These are phyloP conservation scores for Akanthomyces muscarius DNA, from an alignment of 2,329 filamentous ascomycete genomes.

Conservation along the genomic window DNA sequence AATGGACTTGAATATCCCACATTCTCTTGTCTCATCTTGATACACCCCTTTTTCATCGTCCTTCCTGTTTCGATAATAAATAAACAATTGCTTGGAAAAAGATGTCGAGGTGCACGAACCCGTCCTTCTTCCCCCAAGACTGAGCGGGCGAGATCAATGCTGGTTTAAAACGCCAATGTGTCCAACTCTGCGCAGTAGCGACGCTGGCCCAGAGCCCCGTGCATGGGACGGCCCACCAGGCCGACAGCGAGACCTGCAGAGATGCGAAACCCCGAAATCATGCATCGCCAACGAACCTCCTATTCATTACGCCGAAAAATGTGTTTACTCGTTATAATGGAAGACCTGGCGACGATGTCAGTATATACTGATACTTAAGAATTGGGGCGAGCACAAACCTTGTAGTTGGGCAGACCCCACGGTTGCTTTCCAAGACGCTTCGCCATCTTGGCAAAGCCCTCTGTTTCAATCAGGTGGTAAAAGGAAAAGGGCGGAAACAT, in stretches of 20 bases:
- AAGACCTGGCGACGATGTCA: conserved; percentile 17
- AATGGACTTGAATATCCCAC: neutral
- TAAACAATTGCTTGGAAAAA: neutral
- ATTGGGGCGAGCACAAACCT: conserved; percentile 53
- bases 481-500: conserved; percentile 98
- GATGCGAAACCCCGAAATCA: conserved; percentile 4
- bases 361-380: neutral
- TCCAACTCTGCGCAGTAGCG: neutral
- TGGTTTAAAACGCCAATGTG: conserved; percentile 8
- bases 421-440: conserved; percentile 79
- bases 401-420: conserved; percentile 92
- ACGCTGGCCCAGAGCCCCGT: neutral
- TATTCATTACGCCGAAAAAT: conserved; percentile 16
- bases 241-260: neutral
- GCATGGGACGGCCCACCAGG: neutral
- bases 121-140: neutral
- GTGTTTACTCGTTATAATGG: conserved; percentile 17
- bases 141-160: neutral
- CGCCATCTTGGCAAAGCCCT: conserved; percentile 98
- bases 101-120: neutral
- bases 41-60: neutral
- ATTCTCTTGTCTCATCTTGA: conserved; percentile 4
- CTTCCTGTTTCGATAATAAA: neutral
- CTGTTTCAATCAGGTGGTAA: conserved; percentile 95
- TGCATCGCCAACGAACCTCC: conserved; percentile 6